These are phyloP conservation scores for Ceratocystis destructans DNA, from an alignment of 2,329 filamentous ascomycete species.

Conservation along the genomic window DNA sequence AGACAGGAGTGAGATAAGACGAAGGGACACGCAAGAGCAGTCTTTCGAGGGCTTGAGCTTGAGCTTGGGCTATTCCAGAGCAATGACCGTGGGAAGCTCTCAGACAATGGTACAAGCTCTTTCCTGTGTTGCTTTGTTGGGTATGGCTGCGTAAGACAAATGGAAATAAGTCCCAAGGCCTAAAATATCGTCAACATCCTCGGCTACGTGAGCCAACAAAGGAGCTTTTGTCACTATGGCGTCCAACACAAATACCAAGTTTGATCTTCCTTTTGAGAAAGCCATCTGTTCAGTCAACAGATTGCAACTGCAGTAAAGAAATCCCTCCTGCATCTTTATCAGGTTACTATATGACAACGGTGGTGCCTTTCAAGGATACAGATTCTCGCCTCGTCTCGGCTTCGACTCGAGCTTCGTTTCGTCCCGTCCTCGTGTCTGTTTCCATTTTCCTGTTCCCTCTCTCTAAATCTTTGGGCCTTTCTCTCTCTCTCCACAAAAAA, in stretches of 20 bases:
- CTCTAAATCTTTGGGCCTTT: background rate
- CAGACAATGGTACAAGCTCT: too few species aligned
- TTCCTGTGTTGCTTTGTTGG: background rate
- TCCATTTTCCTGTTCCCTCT: background rate
- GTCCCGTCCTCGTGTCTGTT: slow-evolving; percentile 7
- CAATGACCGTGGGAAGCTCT: too few species aligned
- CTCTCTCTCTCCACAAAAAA: background rate
- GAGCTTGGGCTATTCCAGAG: too few species aligned
- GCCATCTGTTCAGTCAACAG: too few species aligned
- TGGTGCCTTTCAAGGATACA: slow-evolving; percentile 6
- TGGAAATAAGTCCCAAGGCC: background rate
- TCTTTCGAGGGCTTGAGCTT: too few species aligned
- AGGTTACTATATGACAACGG: too few species aligned
- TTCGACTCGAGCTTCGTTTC: slow-evolving; percentile 13
- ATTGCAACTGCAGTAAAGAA: too few species aligned
- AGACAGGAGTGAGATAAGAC: background rate
- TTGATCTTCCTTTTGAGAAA: too few species aligned
- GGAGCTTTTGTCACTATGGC: background rate
- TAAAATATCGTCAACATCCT: background rate
- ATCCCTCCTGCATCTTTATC: too few species aligned
- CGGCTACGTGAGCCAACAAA: background rate
- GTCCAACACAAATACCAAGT: too few species aligned
- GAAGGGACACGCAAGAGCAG: background rate
- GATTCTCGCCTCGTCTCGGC: slow-evolving; percentile 13
- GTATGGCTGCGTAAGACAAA: background rate